Evolutionary conservation across 352 stramenopile genomes (phyloP), one percentile per base, ranked within the genome.

Genomic region (Aphanomyces stellatus): DNA sequence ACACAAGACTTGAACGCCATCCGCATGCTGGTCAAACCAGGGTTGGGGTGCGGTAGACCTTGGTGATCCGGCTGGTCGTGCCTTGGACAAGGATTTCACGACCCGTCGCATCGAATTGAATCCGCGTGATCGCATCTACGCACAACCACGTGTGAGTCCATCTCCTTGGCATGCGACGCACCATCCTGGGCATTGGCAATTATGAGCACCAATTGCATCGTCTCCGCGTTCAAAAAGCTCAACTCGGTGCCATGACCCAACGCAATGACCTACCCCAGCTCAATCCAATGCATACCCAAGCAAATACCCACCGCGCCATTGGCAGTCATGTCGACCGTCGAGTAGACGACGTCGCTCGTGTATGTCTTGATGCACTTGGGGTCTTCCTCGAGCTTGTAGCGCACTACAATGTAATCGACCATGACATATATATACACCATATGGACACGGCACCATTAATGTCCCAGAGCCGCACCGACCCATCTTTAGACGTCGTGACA

Each of bases 401-500:
- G 79, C 19, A 92, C 84, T 92, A 59, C n/a, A 59, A 56, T 43
- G 37, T 43, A 43, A 17, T 17, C 17, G 37, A 17, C 8, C 37
- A 43, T 17, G 8, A 43, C 17, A 43, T n/a, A 53, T 49, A 19
- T 28, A 69, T 34, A 1, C 28, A 61, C 17, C 31, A 51, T 24
- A 3, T n/a, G 25, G 8, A 56, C 22, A 72, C 43, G 62, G 48
- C 59, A 90, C 83, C 83, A 46, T 92, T 90, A 66, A 92, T 92
- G 71, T 90, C 77, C 84, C 84, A 92, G 0, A 90, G 56, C 15
- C 84, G 84, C 46, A 92, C 71, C 0, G 84, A 88, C 4, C 79
- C 81, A 42, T 92, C 84, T 64, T 90, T 92, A 64, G 76, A 92
- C 40, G 85, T 81, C 24, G 84, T 92, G 31, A 90, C 74, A 25